Base-by-base conservation (phyloP, 805 yeast species). In the Candida patagonica region DNA sequence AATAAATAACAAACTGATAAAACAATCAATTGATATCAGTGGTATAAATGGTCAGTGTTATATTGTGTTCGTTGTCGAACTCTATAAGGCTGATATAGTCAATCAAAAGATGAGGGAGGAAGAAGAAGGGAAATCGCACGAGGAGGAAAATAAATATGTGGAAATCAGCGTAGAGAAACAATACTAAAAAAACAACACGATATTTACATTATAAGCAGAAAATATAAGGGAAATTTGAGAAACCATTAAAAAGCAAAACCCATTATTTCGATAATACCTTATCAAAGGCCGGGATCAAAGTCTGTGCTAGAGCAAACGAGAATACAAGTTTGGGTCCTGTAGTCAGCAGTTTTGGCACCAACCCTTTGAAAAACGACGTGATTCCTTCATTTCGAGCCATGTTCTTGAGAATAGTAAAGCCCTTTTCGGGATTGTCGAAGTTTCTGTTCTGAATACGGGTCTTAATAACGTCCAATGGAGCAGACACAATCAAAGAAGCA, bases 271-370 rank as follows among this genome's bases (percentile, higher is more conserved):
- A n/a, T 27, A 85, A 62, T 42, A 80, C 51, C 51, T 76, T 76
- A 63, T 92, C 98, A 55, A 88, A 87, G 45, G 94, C 94, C 45
- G 98, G 98, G 52, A 92, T 92, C 68, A 92, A 76, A 30, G 95
- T 74, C 69, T 89, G 98, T 32, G 98, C 98, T 62, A 89, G 68
- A 7, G 98, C 98, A 59, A 89, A 89, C n/a, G 95, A 85, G 63
- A 92, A 92, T 40, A 92, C 98, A 56, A 92, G 75, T 69, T 92
- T 92, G 41, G 98, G 98, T 51, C 98, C 98, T 26, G 98, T 88
- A 36, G 98, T 92, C 62, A 92, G 74, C 57, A 92, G 74, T 66
- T 92, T 92, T 46, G 98, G 98, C 44, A 94, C 84, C 58, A 92
- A 74, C 33, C 98, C 98, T 68, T 89, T 89, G 76, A 92, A 89